These are phyloP conservation scores for Solanum raphanifolium DNA, from an alignment of 257 asterid species.

Conservation along the genomic window DNA sequence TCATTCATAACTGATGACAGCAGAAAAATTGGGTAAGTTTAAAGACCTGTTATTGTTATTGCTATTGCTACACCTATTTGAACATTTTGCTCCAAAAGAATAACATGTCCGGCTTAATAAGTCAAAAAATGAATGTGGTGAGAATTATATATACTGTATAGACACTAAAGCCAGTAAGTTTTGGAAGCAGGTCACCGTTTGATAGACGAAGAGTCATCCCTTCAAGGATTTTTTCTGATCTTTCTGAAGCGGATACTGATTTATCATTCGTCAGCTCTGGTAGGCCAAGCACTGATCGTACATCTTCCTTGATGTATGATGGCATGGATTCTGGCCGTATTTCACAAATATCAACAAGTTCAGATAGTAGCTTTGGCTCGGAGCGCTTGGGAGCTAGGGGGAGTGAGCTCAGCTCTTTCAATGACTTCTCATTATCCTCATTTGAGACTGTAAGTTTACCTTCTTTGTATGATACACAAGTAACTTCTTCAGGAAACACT, in stretches of 20 bases:
- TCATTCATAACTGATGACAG: slow-evolving; percentile 8
- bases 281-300: slow-evolving; percentile 47
- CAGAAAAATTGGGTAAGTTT: slow-evolving; percentile 5
- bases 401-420: slow-evolving; percentile 30
- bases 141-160: background rate
- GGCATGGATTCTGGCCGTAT: slow-evolving; percentile 23
- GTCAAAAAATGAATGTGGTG: background rate
- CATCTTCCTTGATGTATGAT: slow-evolving; percentile 28
- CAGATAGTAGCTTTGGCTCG: slow-evolving; percentile 62
- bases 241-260: slow-evolving; percentile 46
- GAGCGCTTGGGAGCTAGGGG: slow-evolving; percentile 28
- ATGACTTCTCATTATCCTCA: slow-evolving; percentile 46
- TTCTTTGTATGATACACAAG: background rate
- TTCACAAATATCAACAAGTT: slow-evolving; percentile 48
- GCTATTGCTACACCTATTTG: background rate
- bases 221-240: slow-evolving; percentile 35
- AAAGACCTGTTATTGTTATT: background rate
- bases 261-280: slow-evolving; percentile 59
- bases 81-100: background rate
- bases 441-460: slow-evolving; percentile 45
- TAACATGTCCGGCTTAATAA: background rate
- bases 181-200: slow-evolving; percentile 45
- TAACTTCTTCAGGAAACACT: background rate
- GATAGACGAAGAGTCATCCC: slow-evolving; percentile 31
- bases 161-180: background rate